Percentiles rank a stretch among this genome's conserved stretches.
Conservation (phyloP, 495 filamentous ascomycete genomes). For the Aspergillus ellipticus region DNA sequence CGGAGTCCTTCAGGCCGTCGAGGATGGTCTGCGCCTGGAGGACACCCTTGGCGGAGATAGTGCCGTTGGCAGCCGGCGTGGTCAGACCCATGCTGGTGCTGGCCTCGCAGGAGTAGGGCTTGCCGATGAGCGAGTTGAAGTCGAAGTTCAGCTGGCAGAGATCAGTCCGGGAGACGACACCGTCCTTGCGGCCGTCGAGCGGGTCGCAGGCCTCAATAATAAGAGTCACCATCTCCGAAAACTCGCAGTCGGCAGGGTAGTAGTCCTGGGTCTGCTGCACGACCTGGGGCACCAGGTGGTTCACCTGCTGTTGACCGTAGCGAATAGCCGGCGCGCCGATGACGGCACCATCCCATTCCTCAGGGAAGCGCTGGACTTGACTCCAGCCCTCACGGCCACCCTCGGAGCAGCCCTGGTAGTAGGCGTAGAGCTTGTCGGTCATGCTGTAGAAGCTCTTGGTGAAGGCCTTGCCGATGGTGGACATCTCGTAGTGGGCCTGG, state of each 20-base stretch:
- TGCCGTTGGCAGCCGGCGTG: constrained; percentile 28
- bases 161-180: constrained; percentile 49
- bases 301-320: constrained; percentile 47
- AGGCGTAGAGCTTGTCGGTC: constrained; percentile 31
- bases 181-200: constrained; percentile 50
- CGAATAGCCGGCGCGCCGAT: constrained; percentile 52
- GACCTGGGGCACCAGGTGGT: constrained; percentile 42
- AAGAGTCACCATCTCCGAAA: constrained; percentile 46
- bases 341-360: constrained; percentile 48
- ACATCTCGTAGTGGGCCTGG: constrained; percentile 39
- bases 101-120: constrained; percentile 48
- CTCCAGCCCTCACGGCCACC: constrained; percentile 40
- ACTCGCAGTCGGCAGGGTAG: constrained; percentile 49
- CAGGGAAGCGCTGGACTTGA: constrained; percentile 50
- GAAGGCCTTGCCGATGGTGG: constrained; percentile 31
- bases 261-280: constrained; percentile 47
- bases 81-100: constrained; percentile 34
- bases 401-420: constrained; percentile 40
- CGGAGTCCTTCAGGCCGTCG: constrained; percentile 27
- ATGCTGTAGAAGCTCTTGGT: constrained; percentile 33
- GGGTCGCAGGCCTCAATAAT: constrained; percentile 50
- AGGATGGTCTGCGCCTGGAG: constrained; percentile 30
- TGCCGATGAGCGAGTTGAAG: constrained; percentile 42
- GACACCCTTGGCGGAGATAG: constrained; percentile 25
- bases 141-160: constrained; percentile 48